Evolutionary conservation across 1,284 basidiomycete species (phyloP).

Genomic region (Cutaneotrichosporon spelunceum): DNA sequence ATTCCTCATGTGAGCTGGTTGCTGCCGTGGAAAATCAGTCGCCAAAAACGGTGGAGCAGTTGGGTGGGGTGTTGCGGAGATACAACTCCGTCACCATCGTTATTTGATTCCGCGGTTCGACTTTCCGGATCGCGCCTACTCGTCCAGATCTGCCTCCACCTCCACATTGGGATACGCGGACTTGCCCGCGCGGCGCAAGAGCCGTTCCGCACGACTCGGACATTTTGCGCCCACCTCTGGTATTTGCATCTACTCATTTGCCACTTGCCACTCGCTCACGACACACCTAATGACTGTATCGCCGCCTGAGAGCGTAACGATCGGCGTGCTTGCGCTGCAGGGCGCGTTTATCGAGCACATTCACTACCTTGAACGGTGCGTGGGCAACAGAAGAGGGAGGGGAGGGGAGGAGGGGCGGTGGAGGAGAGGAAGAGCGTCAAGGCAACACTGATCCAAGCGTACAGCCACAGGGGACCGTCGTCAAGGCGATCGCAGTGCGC

Average conservation of each 20-base stretch:
- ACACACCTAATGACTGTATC: background rate
- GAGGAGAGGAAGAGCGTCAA: too few relatives aligned
- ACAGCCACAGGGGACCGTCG: slow-evolving; percentile 26
- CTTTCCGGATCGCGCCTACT: background rate
- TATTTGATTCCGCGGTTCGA: too few relatives aligned
- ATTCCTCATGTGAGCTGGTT: background rate
- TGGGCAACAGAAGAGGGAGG: background rate
- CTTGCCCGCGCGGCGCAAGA: background rate
- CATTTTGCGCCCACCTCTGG: background rate
- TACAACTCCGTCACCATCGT: too few relatives aligned
- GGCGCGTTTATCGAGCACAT: slow-evolving; percentile 89
- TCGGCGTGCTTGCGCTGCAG: slow-evolving; percentile 64
- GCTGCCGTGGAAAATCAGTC: too few relatives aligned
- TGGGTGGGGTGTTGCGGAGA: too few relatives aligned
- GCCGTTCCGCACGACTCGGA: background rate
- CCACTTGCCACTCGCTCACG: background rate
- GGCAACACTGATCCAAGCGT: slow-evolving; percentile 22
- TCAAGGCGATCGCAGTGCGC: slow-evolving; percentile 60
- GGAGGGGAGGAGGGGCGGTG: background rate
- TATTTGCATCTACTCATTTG: background rate
- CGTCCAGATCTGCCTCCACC: background rate
- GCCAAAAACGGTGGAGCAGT: too few relatives aligned
- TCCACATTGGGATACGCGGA: background rate
- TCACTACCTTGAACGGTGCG: slow-evolving; percentile 44
- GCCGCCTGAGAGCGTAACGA: slow-evolving; percentile 12